Evolutionary conservation across 306 rosid species (phyloP).

Genomic region (Glycyrrhiza uralensis): DNA sequence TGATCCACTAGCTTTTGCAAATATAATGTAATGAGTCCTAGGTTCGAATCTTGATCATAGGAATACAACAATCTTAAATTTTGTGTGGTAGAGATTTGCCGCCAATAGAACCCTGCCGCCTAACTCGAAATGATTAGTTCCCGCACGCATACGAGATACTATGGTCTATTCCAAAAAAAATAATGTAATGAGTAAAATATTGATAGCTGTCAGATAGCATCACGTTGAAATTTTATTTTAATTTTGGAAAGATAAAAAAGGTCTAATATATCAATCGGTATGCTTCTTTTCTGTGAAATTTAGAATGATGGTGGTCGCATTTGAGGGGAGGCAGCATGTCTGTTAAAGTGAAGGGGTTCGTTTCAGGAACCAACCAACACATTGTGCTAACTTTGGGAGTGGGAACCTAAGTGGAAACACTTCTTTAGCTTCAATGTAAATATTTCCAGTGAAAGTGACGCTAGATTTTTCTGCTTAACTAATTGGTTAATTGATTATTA

Average conservation of each 20-base stretch:
- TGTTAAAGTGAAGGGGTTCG: conserved; percentile 48
- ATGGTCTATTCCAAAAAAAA: too few relatives aligned
- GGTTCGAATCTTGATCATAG: too few relatives aligned
- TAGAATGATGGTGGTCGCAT: conserved; percentile 70
- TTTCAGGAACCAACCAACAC: conserved; percentile 10
- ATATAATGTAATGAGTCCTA: too few relatives aligned
- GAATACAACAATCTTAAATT: too few relatives aligned
- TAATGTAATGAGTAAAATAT: conserved; percentile 4
- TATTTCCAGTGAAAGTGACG: conserved; percentile 16
- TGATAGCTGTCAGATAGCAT: neutral
- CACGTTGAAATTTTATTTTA: neutral
- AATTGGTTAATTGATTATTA: neutral
- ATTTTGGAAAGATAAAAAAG: conserved; percentile 2
- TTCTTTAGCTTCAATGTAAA: conserved; percentile 26
- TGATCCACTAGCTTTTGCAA: too few relatives aligned
- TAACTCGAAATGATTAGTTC: neutral
- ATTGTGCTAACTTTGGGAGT: conserved; percentile 28
- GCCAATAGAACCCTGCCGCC: too few relatives aligned
- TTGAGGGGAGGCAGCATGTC: conserved; percentile 49
- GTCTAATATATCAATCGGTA: neutral
- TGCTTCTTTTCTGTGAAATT: conserved; percentile 20
- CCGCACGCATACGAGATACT: too few relatives aligned
- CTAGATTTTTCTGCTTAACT: neutral
- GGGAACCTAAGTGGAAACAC: conserved; percentile 44
- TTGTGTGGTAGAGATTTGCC: too few relatives aligned